Evolutionary conservation across 352 stramenopile genomes (phyloP), one percentile per base, ranked within the genome.

Genomic region (Blastocystis sp.): DNA sequence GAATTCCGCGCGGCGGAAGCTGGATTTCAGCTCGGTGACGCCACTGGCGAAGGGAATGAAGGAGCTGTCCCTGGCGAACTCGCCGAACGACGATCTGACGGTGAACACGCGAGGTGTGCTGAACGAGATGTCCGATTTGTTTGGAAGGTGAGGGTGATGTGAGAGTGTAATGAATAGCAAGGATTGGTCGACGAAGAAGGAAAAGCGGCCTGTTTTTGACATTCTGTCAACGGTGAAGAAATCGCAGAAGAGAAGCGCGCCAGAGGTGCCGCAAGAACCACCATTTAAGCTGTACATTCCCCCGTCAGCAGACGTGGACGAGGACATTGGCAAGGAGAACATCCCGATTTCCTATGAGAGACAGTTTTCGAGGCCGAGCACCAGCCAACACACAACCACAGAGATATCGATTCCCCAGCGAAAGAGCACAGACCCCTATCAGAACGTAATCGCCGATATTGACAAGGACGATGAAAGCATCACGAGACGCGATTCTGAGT

Each of bases 171-270:
- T 23, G 23, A 34, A 21, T 65, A 81, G 71, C 71, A 81, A 81
- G 28, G 71, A 81, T 41, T 81, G 71, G 71, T 40, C 71, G 43
- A 81, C n/a, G 5, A 62, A 64, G 21, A 45, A 81, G 23, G 71
- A 81, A 28, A 81, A 45, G 10, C 43, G 23, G 53, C 71, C 71
- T 5, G 52, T 81, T 52, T 81, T 81, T 10, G 71, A 81, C 45
- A 81, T 81, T 41, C 43, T 81, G 56, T 81, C 71, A 41, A 81
- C 71, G 7, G 71, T 81, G 28, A 81, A 81, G 28, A 81, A 81
- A 38, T 81, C 71, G 17, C 71, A 81, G 28, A 81, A 81, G 43
- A 45, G 71, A 41, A 21, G 41, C 14, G 19, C 14, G 52, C 17
- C 61, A 41, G 71, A 81, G 19, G n/a, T 64, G 10, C 48, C 71